phyloP scores from a whole-genome alignment of 1,284 basidiomycete genomes.

The Pseudozyma sp. region DNA sequence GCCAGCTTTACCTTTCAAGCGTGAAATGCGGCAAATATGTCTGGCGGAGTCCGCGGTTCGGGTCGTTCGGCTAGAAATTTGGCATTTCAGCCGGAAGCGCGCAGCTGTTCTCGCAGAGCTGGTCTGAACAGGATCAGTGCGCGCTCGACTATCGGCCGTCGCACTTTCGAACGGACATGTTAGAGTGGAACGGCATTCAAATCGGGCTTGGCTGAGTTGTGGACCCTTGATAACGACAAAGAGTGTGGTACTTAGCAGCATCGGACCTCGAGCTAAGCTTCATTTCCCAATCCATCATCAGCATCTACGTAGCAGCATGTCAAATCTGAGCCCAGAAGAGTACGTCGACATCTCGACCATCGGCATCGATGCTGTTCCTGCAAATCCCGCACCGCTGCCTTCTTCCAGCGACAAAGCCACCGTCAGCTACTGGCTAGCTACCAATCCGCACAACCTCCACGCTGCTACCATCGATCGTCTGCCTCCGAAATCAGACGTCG shows the following conservation, averaged over 20 bases:
- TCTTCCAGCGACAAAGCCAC: conserved; percentile 16
- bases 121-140: neutral
- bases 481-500: conserved; percentile 19
- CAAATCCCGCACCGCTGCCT: conserved; percentile 25
- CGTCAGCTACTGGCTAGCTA: conserved; percentile 50
- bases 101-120: neutral
- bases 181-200: conserved; percentile 4
- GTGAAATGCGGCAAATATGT: too few relatives aligned
- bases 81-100: neutral
- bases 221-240: conserved; percentile 6
- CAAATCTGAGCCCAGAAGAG: neutral
- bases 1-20: too few relatives aligned
- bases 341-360: conserved; percentile 45
- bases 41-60: too few relatives aligned
- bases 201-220: conserved; percentile 6
- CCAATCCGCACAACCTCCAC: conserved; percentile 2
- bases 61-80: too few relatives aligned
- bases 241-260: too few relatives aligned
- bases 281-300: too few relatives aligned
- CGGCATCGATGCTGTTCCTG: conserved; percentile 24
- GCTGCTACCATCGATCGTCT: conserved; percentile 6
- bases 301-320: neutral
- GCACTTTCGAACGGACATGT: neutral
- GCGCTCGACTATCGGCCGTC: too few relatives aligned
- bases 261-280: too few relatives aligned